Evolutionary conservation across 371 early-diverging fungal genomes (phyloP).

Genomic region (Mucor racemosus): DNA sequence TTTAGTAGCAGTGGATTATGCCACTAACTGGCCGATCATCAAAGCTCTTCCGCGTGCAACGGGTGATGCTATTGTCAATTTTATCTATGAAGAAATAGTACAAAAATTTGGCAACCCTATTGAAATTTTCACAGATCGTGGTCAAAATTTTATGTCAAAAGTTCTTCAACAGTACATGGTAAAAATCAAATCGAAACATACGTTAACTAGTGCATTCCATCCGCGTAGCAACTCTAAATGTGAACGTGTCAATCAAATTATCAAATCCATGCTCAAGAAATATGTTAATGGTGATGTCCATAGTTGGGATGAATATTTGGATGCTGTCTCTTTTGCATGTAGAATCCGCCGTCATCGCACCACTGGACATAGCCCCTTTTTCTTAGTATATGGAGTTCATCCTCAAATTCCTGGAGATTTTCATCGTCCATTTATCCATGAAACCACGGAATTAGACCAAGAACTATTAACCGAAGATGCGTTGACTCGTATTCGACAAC

Average conservation of each 20-base stretch:
- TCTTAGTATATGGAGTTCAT: slow-evolving; percentile 21
- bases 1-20: slow-evolving; percentile 43
- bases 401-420: slow-evolving; percentile 23
- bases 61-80: slow-evolving; percentile 30
- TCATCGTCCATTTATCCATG: slow-evolving; percentile 10
- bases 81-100: too few relatives aligned
- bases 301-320: slow-evolving; percentile 12
- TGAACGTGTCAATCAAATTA: slow-evolving; percentile 28
- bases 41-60: slow-evolving; percentile 26
- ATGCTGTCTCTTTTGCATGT: slow-evolving; percentile 16
- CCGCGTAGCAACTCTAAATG: slow-evolving; percentile 26
- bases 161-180: neutral
- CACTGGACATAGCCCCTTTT: slow-evolving; percentile 19
- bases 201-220: slow-evolving; percentile 3
- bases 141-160: slow-evolving; percentile 25
- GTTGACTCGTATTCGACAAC: neutral
- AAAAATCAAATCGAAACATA: neutral
- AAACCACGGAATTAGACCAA: neutral
- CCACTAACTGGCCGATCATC: slow-evolving; percentile 45
- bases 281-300: slow-evolving; percentile 13
- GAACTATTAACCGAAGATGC: slow-evolving; percentile 3
- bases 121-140: slow-evolving; percentile 31
- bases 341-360: slow-evolving; percentile 15
- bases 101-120: slow-evolving; percentile 38
- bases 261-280: slow-evolving; percentile 10